These are phyloP conservation scores for Colletotrichum melonis DNA, from an alignment of 2,329 filamentous ascomycete species.

Conservation along the genomic window DNA sequence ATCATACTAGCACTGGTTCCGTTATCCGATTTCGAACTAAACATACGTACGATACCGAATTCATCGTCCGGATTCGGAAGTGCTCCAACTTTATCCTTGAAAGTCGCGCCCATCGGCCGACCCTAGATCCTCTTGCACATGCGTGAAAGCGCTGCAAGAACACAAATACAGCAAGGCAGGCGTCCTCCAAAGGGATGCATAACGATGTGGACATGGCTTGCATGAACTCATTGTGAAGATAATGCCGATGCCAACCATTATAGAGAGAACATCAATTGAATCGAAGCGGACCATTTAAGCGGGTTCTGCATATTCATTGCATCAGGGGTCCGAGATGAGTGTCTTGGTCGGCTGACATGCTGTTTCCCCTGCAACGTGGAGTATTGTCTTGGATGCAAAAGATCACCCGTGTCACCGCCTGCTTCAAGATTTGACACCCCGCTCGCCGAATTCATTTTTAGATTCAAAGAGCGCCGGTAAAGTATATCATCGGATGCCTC, in stretches of 20 bases:
- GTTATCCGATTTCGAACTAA: constrained; percentile 1
- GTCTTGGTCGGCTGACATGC: neutral
- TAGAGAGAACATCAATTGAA: neutral
- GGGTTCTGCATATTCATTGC: neutral
- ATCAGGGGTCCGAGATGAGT: neutral
- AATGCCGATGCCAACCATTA: neutral
- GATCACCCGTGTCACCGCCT: neutral
- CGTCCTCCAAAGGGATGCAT: neutral
- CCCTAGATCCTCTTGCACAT: neutral
- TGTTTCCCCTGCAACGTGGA: neutral
- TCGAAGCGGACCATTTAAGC: neutral
- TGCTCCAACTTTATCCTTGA: neutral
- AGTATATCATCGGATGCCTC: neutral
- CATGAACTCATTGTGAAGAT: neutral
- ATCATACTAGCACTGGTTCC: constrained; percentile 16
- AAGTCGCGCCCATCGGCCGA: neutral
- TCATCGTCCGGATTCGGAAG: constrained; percentile 31
- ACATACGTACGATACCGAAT: constrained; percentile 13
- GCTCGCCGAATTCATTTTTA: neutral
- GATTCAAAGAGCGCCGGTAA: neutral
- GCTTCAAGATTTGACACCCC: neutral
- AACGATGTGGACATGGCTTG: neutral
- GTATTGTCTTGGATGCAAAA: constrained; percentile 13
- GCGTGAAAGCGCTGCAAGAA: neutral
- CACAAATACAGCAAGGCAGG: neutral